Percentiles rank a stretch among this genome's conserved stretches.
phyloP scores from a whole-genome alignment of 2,329 filamentous ascomycete genomes.

The Xylariaceae sp. region DNA sequence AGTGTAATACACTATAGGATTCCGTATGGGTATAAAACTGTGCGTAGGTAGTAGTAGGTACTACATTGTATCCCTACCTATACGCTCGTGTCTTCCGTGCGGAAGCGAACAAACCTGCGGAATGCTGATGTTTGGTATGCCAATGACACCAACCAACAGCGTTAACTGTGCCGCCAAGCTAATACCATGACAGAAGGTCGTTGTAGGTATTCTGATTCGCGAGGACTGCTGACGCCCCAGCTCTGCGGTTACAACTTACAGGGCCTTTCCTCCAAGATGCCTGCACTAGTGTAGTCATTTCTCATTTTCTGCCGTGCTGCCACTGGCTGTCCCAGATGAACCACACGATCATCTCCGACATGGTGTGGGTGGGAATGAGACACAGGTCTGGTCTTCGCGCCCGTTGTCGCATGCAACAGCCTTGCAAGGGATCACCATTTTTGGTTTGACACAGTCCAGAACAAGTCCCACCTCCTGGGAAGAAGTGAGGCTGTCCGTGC shows the following conservation, averaged over 20 bases:
- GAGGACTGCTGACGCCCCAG: slow-evolving; percentile 27
- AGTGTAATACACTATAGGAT: not conserved
- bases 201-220: slow-evolving; percentile 19
- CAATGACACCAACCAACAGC: slow-evolving; percentile 12
- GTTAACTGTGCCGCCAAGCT: slow-evolving; percentile 1
- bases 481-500: slow-evolving; percentile 36
- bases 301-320: slow-evolving; percentile 3
- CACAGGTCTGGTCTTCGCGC: slow-evolving; percentile 28
- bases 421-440: slow-evolving; percentile 33
- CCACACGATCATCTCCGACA: slow-evolving; percentile 32
- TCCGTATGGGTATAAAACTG: not conserved
- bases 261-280: slow-evolving; percentile 1
- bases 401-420: slow-evolving; percentile 34
- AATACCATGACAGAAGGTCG: not conserved
- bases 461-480: slow-evolving; percentile 22
- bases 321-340: slow-evolving; percentile 21
- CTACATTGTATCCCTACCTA: no score
- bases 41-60: slow-evolving; percentile 12
- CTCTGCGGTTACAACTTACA: slow-evolving; percentile 22
- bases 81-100: not conserved
- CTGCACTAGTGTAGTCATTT: not conserved
- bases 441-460: slow-evolving; percentile 27
- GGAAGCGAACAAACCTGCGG: not conserved
- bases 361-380: slow-evolving; percentile 29
- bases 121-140: slow-evolving; percentile 10